Conservation (phyloP, 805 yeast species). For the Tetrapisispora namnaoensis region DNA sequence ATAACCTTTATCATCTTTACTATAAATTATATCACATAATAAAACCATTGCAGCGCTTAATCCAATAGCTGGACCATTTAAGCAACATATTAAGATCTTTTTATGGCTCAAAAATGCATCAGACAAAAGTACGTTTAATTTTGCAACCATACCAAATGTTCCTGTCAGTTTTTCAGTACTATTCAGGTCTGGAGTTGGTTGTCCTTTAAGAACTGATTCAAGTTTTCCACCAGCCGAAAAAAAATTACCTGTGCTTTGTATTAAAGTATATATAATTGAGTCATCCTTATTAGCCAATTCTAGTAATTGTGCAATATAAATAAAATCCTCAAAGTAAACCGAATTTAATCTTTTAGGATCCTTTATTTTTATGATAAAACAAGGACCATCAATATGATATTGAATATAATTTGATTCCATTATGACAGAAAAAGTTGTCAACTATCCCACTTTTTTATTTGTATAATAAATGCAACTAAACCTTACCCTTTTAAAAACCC, state of each 20-base stretch:
- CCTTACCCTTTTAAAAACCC: no score
- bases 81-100: constrained; percentile 59
- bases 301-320: constrained; percentile 45
- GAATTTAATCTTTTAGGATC: constrained; percentile 58
- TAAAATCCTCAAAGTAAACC: constrained; percentile 53
- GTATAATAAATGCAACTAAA: no score
- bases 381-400: constrained; percentile 16
- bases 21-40: constrained; percentile 65
- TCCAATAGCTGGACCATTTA: constrained; percentile 86
- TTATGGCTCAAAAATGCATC: constrained; percentile 57
- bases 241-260: constrained; percentile 62
- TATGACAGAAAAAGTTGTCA: background rate
- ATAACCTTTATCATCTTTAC: constrained; percentile 46
- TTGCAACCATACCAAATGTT: constrained; percentile 44
- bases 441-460: no score
- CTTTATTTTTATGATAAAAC: constrained; percentile 56
- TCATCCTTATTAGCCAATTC: constrained; percentile 54
- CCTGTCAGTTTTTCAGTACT: constrained; percentile 17
- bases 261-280: constrained; percentile 51
- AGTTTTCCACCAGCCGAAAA: constrained; percentile 77
- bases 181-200: background rate
- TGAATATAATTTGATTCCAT: background rate
- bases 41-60: constrained; percentile 61
- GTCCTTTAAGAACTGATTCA: constrained; percentile 6
- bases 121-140: constrained; percentile 60